Conservation (phyloP, 805 yeast genomes). For the Candida vartiovaarae region DNA sequence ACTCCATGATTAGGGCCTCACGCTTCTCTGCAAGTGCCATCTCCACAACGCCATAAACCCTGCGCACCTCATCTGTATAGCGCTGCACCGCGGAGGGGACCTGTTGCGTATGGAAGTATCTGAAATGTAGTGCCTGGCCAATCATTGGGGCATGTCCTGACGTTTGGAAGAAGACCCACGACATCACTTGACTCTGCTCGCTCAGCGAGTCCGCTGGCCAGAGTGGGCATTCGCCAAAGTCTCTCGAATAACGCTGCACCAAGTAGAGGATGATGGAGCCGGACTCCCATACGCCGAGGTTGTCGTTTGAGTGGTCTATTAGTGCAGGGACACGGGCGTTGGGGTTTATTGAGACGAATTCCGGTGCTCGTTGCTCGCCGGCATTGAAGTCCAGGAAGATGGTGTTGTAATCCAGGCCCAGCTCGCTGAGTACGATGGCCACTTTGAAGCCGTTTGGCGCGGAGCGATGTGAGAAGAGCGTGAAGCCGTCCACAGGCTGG, state of each 20-base stretch:
- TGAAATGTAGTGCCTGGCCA: conserved; percentile 92
- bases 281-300: conserved; percentile 87
- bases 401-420: conserved; percentile 72
- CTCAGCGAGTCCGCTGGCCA: conserved; percentile 66
- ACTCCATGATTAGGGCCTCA: conserved; percentile 83
- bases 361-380: conserved; percentile 92
- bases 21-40: conserved; percentile 92
- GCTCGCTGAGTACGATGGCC: conserved; percentile 81
- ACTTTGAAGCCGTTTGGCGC: conserved; percentile 97
- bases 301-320: conserved; percentile 78
- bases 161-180: conserved; percentile 93
- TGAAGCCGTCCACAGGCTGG: conserved; percentile 76
- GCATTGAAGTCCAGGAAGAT: conserved; percentile 78
- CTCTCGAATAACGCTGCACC: conserved; percentile 59
- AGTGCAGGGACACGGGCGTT: conserved; percentile 94
- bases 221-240: conserved; percentile 62
- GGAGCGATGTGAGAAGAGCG: conserved; percentile 75
- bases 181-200: conserved; percentile 77
- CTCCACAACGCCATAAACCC: conserved; percentile 91
- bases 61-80: conserved; percentile 84
- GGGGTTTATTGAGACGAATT: conserved; percentile 89
- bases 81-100: conserved; percentile 87
- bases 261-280: conserved; percentile 86
- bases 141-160: conserved; percentile 99
- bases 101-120: conserved; percentile 80